Conservation (phyloP, 2,329 filamentous ascomycete genomes). For the Canariomyces notabilis region DNA sequence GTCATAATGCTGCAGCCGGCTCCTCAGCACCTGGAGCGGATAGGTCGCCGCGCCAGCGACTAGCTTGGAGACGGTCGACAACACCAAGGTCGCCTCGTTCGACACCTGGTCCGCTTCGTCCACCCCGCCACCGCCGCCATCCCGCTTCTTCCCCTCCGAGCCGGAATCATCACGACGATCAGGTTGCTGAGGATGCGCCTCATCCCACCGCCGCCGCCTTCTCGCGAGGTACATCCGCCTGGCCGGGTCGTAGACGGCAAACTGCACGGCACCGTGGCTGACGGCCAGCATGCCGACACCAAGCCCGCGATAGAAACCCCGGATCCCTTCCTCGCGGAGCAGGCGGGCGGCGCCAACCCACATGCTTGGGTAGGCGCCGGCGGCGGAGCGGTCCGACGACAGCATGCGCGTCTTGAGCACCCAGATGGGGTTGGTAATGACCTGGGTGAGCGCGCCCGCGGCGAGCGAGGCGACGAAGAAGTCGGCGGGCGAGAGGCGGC, state of each 20-base stretch:
- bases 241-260: conserved; percentile 82
- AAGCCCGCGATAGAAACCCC: conserved; percentile 84
- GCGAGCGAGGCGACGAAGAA: conserved; percentile 76
- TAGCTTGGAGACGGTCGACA: conserved; percentile 78
- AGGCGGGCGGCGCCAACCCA: conserved; percentile 64
- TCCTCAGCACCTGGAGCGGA: conserved; percentile 88
- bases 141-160: neutral
- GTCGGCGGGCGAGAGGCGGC: conserved; percentile 55
- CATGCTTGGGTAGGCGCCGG: conserved; percentile 79
- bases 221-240: conserved; percentile 52
- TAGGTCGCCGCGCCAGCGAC: conserved; percentile 88
- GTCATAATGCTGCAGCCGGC: conserved; percentile 83
- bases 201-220: conserved; percentile 23
- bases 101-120: conserved; percentile 42
- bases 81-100: conserved; percentile 72
- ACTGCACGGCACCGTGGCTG: conserved; percentile 89
- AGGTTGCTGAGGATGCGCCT: neutral
- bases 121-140: conserved; percentile 15
- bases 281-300: conserved; percentile 80
- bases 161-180: neutral
- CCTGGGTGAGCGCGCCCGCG: conserved; percentile 67
- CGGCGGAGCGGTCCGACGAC: conserved; percentile 67
- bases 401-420: conserved; percentile 98
- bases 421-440: conserved; percentile 93
- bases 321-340: conserved; percentile 63